These are phyloP conservation scores for Mycena vitilis DNA, from an alignment of 768 basidiomycete species.

Conservation along the genomic window DNA sequence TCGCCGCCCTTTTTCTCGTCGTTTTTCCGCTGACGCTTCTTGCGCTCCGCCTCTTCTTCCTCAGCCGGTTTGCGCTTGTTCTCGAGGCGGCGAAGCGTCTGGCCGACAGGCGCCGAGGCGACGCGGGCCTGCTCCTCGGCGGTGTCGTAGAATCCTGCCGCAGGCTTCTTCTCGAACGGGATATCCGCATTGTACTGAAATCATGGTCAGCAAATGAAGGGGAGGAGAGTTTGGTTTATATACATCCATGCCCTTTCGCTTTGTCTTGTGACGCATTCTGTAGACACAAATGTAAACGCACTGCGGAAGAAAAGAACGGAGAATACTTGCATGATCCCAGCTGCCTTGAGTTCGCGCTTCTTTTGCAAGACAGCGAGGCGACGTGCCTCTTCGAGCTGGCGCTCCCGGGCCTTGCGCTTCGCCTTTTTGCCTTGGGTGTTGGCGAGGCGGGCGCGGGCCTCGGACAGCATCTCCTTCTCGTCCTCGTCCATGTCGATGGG, in stretches of 20 bases:
- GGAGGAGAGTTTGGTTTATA: slow-evolving; percentile 41
- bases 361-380: slow-evolving; percentile 96
- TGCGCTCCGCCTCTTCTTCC: slow-evolving; percentile 92
- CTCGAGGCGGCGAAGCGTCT: slow-evolving; percentile 90
- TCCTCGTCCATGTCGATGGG: slow-evolving; percentile 99
- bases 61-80: slow-evolving; percentile 92
- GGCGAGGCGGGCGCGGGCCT: slow-evolving; percentile 96
- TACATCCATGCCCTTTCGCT: slow-evolving; percentile 98
- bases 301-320: slow-evolving; percentile 2
- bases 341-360: slow-evolving; percentile 96
- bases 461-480: slow-evolving; percentile 99
- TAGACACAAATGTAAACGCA: slow-evolving; percentile 17
- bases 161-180: slow-evolving; percentile 97
- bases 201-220: not conserved
- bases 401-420: slow-evolving; percentile 97
- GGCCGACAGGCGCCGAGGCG: slow-evolving; percentile 90
- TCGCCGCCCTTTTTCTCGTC: slow-evolving; percentile 74
- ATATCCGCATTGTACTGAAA: slow-evolving; percentile 96
- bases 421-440: slow-evolving; percentile 99
- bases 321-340: slow-evolving; percentile 88
- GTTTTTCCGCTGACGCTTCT: slow-evolving; percentile 85
- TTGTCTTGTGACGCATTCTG: slow-evolving; percentile 93
- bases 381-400: slow-evolving; percentile 96
- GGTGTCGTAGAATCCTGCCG: slow-evolving; percentile 96
- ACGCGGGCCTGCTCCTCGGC: slow-evolving; percentile 91